Evolutionary conservation across 192 early-diverging fungal species (phyloP).

Genomic region (Linnemannia hyalina): DNA sequence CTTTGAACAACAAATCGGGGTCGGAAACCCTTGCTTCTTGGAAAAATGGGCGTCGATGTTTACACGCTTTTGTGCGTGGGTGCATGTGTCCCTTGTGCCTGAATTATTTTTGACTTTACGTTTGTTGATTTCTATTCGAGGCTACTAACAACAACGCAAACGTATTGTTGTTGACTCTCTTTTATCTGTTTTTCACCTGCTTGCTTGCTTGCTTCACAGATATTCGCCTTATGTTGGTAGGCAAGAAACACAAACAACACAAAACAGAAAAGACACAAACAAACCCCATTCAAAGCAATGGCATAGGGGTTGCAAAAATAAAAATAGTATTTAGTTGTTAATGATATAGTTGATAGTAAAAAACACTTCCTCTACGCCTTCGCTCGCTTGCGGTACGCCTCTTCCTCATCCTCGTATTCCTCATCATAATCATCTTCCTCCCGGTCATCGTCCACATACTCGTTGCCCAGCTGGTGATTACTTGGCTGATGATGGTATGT

Average conservation of each 20-base stretch:
- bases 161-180: not conserved
- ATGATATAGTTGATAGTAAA: not conserved
- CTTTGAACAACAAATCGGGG: not conserved
- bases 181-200: not conserved
- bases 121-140: not conserved
- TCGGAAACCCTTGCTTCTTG: not conserved
- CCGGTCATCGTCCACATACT: not conserved
- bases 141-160: not conserved
- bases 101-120: not conserved
- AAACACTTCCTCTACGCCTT: constrained; percentile 15
- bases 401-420: constrained; percentile 24
- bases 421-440: constrained; percentile 7
- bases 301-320: not conserved
- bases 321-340: not conserved
- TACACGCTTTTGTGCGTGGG: not conserved
- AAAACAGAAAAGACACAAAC: too few species aligned
- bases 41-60: constrained; percentile 1
- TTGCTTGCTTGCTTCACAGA: not conserved
- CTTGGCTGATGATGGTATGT: constrained; percentile 5
- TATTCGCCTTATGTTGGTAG: not conserved
- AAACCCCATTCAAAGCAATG: not conserved
- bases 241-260: not conserved
- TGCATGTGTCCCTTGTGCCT: not conserved
- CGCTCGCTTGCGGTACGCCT: constrained; percentile 29
- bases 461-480: not conserved